phyloP scores from a whole-genome alignment of 768 basidiomycete genomes.

The Postia placenta region DNA sequence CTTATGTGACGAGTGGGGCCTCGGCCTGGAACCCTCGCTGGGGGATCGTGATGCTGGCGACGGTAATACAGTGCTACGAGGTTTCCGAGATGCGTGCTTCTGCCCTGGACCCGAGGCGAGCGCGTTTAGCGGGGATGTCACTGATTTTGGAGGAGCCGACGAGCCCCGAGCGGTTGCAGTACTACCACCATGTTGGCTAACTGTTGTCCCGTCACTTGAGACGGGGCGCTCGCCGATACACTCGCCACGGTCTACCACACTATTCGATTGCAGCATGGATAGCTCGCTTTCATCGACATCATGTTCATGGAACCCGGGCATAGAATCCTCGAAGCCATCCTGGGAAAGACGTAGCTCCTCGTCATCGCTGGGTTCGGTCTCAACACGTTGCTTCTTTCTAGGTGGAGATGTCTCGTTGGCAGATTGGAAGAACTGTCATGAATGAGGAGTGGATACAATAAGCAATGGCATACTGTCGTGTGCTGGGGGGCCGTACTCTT shows the following conservation, averaged over 20 bases:
- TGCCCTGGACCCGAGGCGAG: not conserved
- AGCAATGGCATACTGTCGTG: too few species aligned
- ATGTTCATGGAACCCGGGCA: slow-evolving; percentile 20
- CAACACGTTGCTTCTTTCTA: slow-evolving; percentile 15
- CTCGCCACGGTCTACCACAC: too few species aligned
- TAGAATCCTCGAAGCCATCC: slow-evolving; percentile 20
- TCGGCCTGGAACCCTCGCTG: too few species aligned
- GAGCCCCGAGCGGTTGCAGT: not conserved
- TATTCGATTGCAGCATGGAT: too few species aligned
- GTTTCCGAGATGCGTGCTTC: too few species aligned
- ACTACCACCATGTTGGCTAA: too few species aligned
- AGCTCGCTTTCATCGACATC: slow-evolving; percentile 3
- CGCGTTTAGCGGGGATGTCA: slow-evolving; percentile 1
- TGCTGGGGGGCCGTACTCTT: slow-evolving; percentile 51
- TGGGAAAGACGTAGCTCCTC: slow-evolving; percentile 8
- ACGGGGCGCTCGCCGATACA: too few species aligned
- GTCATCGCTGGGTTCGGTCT: not conserved
- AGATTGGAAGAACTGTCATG: slow-evolving; percentile 52
- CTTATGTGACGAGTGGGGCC: too few species aligned
- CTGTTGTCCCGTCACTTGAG: too few species aligned
- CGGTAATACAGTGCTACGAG: too few species aligned
- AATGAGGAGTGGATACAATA: not conserved
- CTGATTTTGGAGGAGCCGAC: slow-evolving; percentile 3
- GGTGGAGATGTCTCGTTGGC: slow-evolving; percentile 13
- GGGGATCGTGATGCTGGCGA: too few species aligned